Percentiles rank a stretch among this genome's conserved stretches.
Conservation (phyloP, 495 filamentous ascomycete species). For the Pseudoneurospora amorphoporcata region DNA sequence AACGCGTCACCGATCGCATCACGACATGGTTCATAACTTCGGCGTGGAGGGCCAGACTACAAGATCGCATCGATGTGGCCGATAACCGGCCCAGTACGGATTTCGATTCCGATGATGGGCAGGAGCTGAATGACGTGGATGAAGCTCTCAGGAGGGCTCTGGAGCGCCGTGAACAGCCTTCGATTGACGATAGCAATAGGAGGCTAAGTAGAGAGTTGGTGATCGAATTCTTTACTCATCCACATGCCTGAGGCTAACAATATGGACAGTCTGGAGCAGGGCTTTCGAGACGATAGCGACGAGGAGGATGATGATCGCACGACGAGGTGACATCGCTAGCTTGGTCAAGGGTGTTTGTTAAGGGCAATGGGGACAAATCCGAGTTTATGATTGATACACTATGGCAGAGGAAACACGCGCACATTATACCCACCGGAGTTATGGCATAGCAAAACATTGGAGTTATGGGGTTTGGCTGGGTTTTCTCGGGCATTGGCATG, state of each 20-base stretch:
- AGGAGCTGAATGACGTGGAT: slow-evolving; percentile 54
- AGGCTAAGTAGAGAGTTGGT: slow-evolving; percentile 65
- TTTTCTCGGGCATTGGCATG: background rate
- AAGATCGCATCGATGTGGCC: slow-evolving; percentile 24
- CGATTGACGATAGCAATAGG: slow-evolving; percentile 33
- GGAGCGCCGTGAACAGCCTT: slow-evolving; percentile 36
- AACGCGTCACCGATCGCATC: slow-evolving; percentile 47
- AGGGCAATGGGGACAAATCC: background rate
- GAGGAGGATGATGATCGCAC: slow-evolving; percentile 7
- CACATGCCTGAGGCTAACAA: slow-evolving; percentile 8
- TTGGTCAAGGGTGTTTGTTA: background rate
- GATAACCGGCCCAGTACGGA: slow-evolving; percentile 36
- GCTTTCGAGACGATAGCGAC: slow-evolving; percentile 29
- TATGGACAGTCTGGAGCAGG: slow-evolving; percentile 24
- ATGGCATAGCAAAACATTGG: background rate
- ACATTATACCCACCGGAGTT: background rate
- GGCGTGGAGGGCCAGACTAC: slow-evolving; percentile 37
- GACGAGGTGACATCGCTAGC: slow-evolving; percentile 4
- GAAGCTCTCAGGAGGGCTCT: slow-evolving; percentile 60
- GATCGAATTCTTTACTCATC: background rate
- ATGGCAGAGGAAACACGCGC: background rate
- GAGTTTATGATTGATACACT: background rate
- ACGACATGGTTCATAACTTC: slow-evolving; percentile 46
- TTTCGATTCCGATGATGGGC: slow-evolving; percentile 43
- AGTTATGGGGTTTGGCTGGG: background rate